Evolutionary conservation across 306 rosid genomes (phyloP).

Genomic region (Canavalia gladiata): DNA sequence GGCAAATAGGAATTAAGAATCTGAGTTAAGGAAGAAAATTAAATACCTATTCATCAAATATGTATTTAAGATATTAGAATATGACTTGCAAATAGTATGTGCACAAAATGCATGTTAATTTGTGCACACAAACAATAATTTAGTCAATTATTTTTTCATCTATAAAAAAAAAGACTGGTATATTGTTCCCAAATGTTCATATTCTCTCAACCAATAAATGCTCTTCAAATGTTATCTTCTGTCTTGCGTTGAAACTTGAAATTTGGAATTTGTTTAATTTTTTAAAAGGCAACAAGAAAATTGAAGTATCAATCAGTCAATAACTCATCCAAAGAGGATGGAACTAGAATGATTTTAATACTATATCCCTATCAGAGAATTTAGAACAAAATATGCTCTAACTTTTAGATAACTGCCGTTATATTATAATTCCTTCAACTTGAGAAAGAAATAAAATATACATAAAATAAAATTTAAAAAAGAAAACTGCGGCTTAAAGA

Average conservation of each 20-base stretch:
- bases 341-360: slow-evolving; percentile 20
- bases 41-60: not conserved
- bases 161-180: not conserved
- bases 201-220: not conserved
- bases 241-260: slow-evolving; percentile 7
- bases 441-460: not conserved
- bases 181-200: not conserved
- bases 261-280: not conserved
- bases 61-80: not conserved
- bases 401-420: not conserved
- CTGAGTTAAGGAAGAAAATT: slow-evolving; percentile 9
- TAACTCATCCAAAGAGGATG: not conserved
- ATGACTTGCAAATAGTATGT: not conserved
- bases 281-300: slow-evolving; percentile 4
- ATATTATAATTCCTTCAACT: not conserved
- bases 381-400: not conserved
- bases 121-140: not conserved
- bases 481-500: not conserved
- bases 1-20: not conserved
- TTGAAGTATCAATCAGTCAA: slow-evolving; percentile 20
- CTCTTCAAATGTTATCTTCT: not conserved
- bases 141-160: too few species aligned
- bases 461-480: slow-evolving; percentile 9
- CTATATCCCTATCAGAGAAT: not conserved
- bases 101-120: not conserved